Percentiles rank a stretch among this genome's conserved stretches.
Conservation (phyloP, 495 filamentous ascomycete genomes). For the Bacidia rubella region DNA sequence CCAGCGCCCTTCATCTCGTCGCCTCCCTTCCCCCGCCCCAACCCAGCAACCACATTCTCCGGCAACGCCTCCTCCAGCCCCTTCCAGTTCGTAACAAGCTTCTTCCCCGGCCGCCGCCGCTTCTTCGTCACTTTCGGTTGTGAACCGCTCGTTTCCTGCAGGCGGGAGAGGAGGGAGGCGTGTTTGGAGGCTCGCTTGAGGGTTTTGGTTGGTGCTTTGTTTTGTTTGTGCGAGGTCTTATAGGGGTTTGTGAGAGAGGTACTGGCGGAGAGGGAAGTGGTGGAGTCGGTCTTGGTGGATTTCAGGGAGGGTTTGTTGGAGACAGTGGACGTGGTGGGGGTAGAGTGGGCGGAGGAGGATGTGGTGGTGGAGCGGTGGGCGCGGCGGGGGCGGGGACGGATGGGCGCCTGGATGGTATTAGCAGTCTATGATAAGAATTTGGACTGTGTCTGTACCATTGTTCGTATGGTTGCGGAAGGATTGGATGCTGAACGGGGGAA, state of each 20-base stretch:
- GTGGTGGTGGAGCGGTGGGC: not conserved
- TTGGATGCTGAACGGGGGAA: too few relatives aligned
- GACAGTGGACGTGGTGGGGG: not conserved
- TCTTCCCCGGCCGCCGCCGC: constrained; percentile 59
- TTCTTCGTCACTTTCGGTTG: constrained; percentile 16
- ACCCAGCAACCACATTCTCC: constrained; percentile 26
- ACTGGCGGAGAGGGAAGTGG: not conserved
- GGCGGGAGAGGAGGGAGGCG: constrained; percentile 56
- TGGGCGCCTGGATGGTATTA: not conserved
- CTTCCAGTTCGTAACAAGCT: constrained; percentile 62
- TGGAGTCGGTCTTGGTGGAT: not conserved
- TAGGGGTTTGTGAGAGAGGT: not conserved
- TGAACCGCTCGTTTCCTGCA: constrained; percentile 45
- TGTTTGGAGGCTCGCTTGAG: constrained; percentile 61
- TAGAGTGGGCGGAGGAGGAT: not conserved
- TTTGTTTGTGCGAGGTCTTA: not conserved
- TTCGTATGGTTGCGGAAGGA: too few relatives aligned
- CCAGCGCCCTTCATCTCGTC: constrained; percentile 24
- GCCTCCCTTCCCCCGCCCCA: too few relatives aligned
- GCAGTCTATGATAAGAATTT: not conserved
- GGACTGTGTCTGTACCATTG: not conserved
- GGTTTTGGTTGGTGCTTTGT: constrained; percentile 10
- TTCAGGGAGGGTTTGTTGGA: not conserved
- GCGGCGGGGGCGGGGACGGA: not conserved
- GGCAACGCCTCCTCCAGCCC: constrained; percentile 68